Evolutionary conservation across 2,329 filamentous ascomycete species (phyloP).

Genomic region (Hymenoscyphus occultus): DNA sequence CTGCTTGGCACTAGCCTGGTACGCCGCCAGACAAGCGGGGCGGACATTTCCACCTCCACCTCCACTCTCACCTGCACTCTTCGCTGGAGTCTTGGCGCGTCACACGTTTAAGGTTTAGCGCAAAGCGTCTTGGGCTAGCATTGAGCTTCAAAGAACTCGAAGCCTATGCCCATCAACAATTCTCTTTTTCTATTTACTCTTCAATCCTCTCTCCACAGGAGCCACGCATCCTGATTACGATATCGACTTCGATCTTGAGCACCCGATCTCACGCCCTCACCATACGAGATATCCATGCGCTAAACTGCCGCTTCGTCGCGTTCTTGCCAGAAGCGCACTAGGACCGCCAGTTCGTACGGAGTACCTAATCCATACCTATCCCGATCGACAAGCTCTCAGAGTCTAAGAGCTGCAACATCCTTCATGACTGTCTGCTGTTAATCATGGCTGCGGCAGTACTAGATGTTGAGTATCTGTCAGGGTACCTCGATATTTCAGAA

Average conservation of each 20-base stretch:
- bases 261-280: not conserved
- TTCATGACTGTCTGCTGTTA: constrained; percentile 28
- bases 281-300: constrained; percentile 8
- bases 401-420: not conserved
- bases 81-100: not conserved
- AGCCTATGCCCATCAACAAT: constrained; percentile 7
- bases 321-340: not conserved
- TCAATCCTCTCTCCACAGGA: not conserved
- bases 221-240: too few relatives aligned
- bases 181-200: not conserved
- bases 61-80: not conserved
- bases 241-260: not conserved
- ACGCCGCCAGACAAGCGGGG: too few relatives aligned
- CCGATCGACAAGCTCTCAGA: constrained; percentile 12
- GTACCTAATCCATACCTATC: not conserved
- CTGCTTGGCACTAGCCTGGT: too few relatives aligned
- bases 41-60: too few relatives aligned
- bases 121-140: not conserved
- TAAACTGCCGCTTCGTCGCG: not conserved
- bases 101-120: not conserved
- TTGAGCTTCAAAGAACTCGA: constrained; percentile 13
- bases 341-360: constrained; percentile 1
- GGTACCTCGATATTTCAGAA: constrained; percentile 67
- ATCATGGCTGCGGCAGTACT: constrained; percentile 60
- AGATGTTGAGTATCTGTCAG: constrained; percentile 70